Base-by-base conservation (phyloP, 805 yeast species). In the Metschnikowia lunata region DNA sequence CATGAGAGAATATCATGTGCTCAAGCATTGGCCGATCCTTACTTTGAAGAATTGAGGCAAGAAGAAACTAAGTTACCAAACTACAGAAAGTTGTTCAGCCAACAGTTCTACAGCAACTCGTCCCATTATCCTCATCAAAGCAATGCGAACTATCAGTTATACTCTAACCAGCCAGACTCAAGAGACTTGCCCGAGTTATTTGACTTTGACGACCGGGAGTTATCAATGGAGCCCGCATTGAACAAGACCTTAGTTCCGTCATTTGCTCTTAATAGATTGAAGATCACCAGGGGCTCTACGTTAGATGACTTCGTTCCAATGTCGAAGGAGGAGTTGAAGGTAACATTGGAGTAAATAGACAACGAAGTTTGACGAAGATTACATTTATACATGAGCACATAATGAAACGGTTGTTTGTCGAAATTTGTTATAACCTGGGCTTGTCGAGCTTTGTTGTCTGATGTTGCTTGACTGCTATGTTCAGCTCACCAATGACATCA, bases 1-100 rank as follows among this genome's bases (percentile, higher is more conserved):
- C 54, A 67, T 13, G 78, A 76, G 51, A 73, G 95, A 66, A 68
- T 81, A 37, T 71, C 78, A 46, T 83, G 91, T 31, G 62, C 73
- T 13, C 71, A 75, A 36, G 78, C 80, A 1, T 61, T 81, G 57
- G 61, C 71, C 30, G 74, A 76, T 55, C 71, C 66, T 8, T 80
- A 78, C 64, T 81, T 82, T 59, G 75, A 78, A 52, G 80, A 76
- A 50, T 71, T 79, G 52, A 69, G 76, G 56, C 58, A 56, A 29
- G 61, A 57, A 34, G 42, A 47, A 32, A 67, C 73, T 7, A 64
- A 64, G 54, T 61, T 71, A 50, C 74, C 75, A 39, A 69, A 69
- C 59, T 69, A 69, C 59, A 59, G 75, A 48, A 68, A 70, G 59
- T 57, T 67, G 48, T 71, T 61, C 56, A 61, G 62, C 46, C 72